Conservation (phyloP, 1,284 basidiomycete genomes). For the Tilletia horrida region DNA sequence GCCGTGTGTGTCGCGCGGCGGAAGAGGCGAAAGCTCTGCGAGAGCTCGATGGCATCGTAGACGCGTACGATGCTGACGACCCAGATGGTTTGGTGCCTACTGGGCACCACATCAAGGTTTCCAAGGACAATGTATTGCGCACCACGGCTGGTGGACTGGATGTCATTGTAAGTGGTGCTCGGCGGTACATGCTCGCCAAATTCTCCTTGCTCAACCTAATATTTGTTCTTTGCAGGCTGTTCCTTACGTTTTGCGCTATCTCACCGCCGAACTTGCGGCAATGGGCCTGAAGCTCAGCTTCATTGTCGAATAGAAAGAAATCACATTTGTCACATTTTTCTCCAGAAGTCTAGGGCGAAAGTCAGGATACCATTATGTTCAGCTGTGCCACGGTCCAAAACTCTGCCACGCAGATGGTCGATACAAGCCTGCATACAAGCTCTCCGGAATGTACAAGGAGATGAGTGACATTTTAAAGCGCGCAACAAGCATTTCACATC, state of each 20-base stretch:
- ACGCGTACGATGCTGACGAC: not conserved
- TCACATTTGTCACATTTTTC: not conserved
- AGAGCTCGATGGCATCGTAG: not conserved
- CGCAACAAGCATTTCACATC: too few species aligned
- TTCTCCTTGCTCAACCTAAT: not conserved
- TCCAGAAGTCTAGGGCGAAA: too few species aligned
- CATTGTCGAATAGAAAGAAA: conserved; percentile 25
- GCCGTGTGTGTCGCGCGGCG: conserved; percentile 45
- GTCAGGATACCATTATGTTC: too few species aligned
- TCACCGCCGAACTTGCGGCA: conserved; percentile 62
- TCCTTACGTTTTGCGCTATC: conserved; percentile 71
- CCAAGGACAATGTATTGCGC: conserved; percentile 33
- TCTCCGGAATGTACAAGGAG: too few species aligned
- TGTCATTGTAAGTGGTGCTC: conserved; percentile 30
- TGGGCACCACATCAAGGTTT: conserved; percentile 33
- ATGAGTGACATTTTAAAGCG: too few species aligned
- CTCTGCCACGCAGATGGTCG: too few species aligned
- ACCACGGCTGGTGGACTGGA: conserved; percentile 41
- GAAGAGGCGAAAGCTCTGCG: conserved; percentile 24
- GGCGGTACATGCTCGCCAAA: not conserved
- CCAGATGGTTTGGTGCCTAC: not conserved
- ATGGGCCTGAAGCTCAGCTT: conserved; percentile 61
- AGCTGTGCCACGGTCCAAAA: too few species aligned
- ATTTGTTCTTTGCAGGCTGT: conserved; percentile 62
- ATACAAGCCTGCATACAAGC: too few species aligned